These are phyloP conservation scores for Cyclaneusma minus DNA, from an alignment of 2,329 filamentous ascomycete species.

Conservation along the genomic window DNA sequence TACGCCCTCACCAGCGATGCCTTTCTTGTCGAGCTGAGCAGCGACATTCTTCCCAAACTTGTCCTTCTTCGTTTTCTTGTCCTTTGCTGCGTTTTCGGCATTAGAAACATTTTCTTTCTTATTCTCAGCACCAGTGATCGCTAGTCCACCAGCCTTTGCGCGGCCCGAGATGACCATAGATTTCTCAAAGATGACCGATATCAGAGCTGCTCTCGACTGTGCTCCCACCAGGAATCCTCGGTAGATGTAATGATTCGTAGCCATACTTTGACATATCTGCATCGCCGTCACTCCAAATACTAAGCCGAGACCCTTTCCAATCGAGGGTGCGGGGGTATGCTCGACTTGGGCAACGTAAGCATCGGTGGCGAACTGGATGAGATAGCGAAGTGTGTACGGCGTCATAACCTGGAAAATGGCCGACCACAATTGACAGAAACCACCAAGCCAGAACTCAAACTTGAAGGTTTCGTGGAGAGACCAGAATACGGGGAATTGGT, in stretches of 20 bases:
- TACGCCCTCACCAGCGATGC: conserved; percentile 49
- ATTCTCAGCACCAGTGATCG: conserved; percentile 21
- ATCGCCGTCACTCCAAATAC: conserved; percentile 73
- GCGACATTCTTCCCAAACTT: conserved; percentile 21
- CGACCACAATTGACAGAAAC: conserved; percentile 58
- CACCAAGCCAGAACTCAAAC: conserved; percentile 72
- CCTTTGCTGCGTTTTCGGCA: conserved; percentile 23
- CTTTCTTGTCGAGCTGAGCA: conserved; percentile 29
- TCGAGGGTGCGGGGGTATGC: conserved; percentile 40
- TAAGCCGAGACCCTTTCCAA: conserved; percentile 65
- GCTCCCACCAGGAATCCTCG: conserved; percentile 85
- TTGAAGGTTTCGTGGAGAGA: conserved; percentile 79
- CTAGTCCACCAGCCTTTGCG: conserved; percentile 67
- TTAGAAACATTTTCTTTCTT: conserved; percentile 28
- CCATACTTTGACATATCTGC: conserved; percentile 70
- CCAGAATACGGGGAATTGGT: conserved; percentile 60
- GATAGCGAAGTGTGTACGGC: conserved; percentile 70
- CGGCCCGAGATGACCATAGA: conserved; percentile 77
- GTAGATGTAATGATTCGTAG: conserved; percentile 84
- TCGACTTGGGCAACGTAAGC: conserved; percentile 52
- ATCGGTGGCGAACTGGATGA: conserved; percentile 72
- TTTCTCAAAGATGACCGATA: conserved; percentile 82
- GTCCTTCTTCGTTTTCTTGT: conserved; percentile 23
- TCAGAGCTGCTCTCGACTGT: conserved; percentile 65
- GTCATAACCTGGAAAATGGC: conserved; percentile 65